Conservation (phyloP, 2,329 filamentous ascomycete genomes). For the Phaeoacremonium minimum region DNA sequence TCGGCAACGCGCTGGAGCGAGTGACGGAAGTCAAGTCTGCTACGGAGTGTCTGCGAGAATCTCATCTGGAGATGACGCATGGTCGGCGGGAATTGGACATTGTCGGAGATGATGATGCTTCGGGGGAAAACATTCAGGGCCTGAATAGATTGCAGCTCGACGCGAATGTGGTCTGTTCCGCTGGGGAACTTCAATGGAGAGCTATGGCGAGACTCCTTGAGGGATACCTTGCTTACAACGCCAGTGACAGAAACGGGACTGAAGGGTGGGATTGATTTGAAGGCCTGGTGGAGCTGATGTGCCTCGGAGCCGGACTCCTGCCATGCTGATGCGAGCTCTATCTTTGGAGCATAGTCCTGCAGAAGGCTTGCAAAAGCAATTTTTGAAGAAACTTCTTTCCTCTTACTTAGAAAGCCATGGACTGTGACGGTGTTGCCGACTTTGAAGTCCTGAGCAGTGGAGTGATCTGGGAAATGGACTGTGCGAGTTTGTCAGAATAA, state of each 20-base stretch:
- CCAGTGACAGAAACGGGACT: slow-evolving; percentile 50
- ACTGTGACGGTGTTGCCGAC: slow-evolving; percentile 42
- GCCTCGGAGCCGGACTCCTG: slow-evolving; percentile 27
- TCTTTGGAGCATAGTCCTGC: slow-evolving; percentile 15
- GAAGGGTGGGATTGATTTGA: slow-evolving; percentile 43
- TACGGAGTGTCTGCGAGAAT: slow-evolving; percentile 62
- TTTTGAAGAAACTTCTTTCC: slow-evolving; percentile 62
- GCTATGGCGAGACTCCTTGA: slow-evolving; percentile 2
- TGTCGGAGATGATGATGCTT: slow-evolving; percentile 71
- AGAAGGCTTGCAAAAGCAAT: slow-evolving; percentile 65
- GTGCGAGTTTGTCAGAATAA: slow-evolving; percentile 7
- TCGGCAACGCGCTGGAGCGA: slow-evolving; percentile 47
- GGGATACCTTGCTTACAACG: slow-evolving; percentile 19
- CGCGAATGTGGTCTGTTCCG: slow-evolving; percentile 12
- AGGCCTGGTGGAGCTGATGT: slow-evolving; percentile 28
- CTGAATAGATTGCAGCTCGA: slow-evolving; percentile 61
- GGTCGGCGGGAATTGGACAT: slow-evolving; percentile 69
- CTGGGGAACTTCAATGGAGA: slow-evolving; percentile 12
- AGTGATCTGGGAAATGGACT: slow-evolving; percentile 25
- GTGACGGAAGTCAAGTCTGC: slow-evolving; percentile 68
- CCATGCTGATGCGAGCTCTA: slow-evolving; percentile 39
- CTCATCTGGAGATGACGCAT: slow-evolving; percentile 82
- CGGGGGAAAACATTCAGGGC: slow-evolving; percentile 70
- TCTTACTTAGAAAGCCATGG: slow-evolving; percentile 69
- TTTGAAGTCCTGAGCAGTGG: slow-evolving; percentile 15